phyloP scores from a whole-genome alignment of 2,329 filamentous ascomycete species.

The Colletotrichum gigasporum region DNA sequence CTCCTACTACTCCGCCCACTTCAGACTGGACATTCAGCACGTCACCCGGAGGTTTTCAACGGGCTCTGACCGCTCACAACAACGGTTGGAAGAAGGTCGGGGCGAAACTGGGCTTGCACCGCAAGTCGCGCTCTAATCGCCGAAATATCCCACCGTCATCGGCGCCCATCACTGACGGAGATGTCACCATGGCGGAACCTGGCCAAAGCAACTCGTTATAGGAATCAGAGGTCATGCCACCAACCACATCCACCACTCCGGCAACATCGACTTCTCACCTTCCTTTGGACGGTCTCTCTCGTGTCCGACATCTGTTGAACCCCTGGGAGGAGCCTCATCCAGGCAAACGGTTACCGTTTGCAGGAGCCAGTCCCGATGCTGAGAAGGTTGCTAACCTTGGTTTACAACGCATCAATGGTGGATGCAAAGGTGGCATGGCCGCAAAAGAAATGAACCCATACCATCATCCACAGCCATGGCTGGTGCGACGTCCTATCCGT shows the following conservation, averaged over 20 bases:
- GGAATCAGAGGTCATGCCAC: slow-evolving; percentile 67
- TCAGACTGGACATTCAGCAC: slow-evolving; percentile 63
- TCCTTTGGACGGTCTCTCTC: slow-evolving; percentile 30
- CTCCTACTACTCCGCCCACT: slow-evolving; percentile 76
- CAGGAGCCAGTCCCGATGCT: slow-evolving; percentile 36
- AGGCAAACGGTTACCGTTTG: slow-evolving; percentile 50
- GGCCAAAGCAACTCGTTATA: slow-evolving; percentile 57
- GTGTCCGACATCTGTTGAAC: slow-evolving; percentile 32
- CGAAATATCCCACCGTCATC: slow-evolving; percentile 56
- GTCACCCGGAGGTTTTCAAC: slow-evolving; percentile 63
- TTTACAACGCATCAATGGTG: slow-evolving; percentile 20
- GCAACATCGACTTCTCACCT: slow-evolving; percentile 34
- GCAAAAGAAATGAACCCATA: slow-evolving; percentile 52
- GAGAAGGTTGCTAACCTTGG: slow-evolving; percentile 25
- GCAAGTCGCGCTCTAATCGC: slow-evolving; percentile 59
- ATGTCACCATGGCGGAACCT: slow-evolving; percentile 46
- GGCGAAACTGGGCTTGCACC: slow-evolving; percentile 67
- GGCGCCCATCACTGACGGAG: slow-evolving; percentile 47
- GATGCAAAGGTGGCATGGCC: slow-evolving; percentile 55
- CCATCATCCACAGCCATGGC: slow-evolving; percentile 33
- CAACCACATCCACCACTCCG: slow-evolving; percentile 49
- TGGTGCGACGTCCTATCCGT: slow-evolving; percentile 35
- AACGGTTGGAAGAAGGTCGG: slow-evolving; percentile 74
- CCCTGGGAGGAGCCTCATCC: slow-evolving; percentile 57
- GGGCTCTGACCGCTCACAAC: slow-evolving; percentile 62